phyloP scores from a whole-genome alignment of 805 yeast genomes.

The Candida manassasensis region DNA sequence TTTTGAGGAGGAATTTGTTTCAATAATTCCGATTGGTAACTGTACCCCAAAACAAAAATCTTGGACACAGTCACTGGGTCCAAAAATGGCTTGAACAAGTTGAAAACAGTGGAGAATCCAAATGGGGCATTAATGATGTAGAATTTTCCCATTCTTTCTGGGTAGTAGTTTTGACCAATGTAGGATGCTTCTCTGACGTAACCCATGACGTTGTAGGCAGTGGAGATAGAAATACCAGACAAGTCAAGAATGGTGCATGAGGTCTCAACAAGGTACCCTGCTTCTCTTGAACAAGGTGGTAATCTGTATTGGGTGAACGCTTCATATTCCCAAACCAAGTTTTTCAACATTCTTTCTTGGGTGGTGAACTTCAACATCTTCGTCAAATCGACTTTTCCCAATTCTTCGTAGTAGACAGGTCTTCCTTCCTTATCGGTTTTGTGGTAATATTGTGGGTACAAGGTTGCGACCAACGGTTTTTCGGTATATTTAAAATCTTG shows the following conservation, averaged over 20 bases:
- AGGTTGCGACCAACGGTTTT: conserved; percentile 82
- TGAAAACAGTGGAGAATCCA: conserved; percentile 93
- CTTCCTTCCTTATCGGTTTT: conserved; percentile 96
- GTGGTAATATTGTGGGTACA: conserved; percentile 96
- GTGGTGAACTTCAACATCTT: conserved; percentile 93
- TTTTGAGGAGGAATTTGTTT: conserved; percentile 93
- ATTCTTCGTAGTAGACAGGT: conserved; percentile 90
- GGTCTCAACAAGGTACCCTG: conserved; percentile 79
- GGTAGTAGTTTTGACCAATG: conserved; percentile 96
- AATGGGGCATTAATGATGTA: conserved; percentile 95
- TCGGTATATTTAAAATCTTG: conserved; percentile 89
- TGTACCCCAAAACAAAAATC: conserved; percentile 79
- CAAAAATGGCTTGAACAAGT: conserved; percentile 84
- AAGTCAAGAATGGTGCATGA: conserved; percentile 94
- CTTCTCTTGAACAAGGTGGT: conserved; percentile 90
- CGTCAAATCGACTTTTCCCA: conserved; percentile 83
- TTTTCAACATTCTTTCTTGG: conserved; percentile 93
- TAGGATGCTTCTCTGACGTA: conserved; percentile 91
- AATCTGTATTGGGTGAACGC: conserved; percentile 76
- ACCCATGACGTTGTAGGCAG: conserved; percentile 79
- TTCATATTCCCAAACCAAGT: conserved; percentile 97
- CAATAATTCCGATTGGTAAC: conserved; percentile 75
- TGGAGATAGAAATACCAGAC: conserved; percentile 83
- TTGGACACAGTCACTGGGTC: conserved; percentile 97
- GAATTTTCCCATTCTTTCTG: conserved; percentile 98